phyloP scores from a whole-genome alignment of 305 asterid species.

The Fraxinus floribunda region DNA sequence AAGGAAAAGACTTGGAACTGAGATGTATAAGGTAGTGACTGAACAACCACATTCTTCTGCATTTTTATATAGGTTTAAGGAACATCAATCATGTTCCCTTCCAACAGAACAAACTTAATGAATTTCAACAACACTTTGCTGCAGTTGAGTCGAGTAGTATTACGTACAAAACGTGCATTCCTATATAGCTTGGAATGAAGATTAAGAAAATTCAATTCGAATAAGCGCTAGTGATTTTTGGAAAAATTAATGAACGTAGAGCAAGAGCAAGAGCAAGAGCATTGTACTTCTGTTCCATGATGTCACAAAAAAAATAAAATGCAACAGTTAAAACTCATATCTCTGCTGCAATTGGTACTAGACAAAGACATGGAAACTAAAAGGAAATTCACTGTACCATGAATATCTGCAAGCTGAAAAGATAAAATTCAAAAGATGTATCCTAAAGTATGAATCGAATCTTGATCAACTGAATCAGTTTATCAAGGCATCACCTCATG shows the following conservation, averaged over 20 bases:
- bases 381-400: background rate
- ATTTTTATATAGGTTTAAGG: slow-evolving; percentile 21
- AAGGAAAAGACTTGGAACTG: slow-evolving; percentile 19
- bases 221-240: background rate
- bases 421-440: background rate
- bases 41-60: slow-evolving; percentile 31
- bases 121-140: slow-evolving; percentile 15
- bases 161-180: slow-evolving; percentile 6
- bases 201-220: slow-evolving; percentile 8
- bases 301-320: background rate
- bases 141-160: background rate
- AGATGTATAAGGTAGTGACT: slow-evolving; percentile 34
- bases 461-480: background rate
- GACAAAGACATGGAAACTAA: background rate
- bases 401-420: background rate
- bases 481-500: background rate
- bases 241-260: background rate
- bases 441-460: background rate
- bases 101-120: slow-evolving; percentile 23
- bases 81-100: slow-evolving; percentile 27
- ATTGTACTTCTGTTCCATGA: background rate
- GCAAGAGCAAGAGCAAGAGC: background rate
- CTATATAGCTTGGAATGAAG: background rate
- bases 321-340: background rate
- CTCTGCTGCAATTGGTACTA: background rate